Conservation (phyloP, 1,139 yeast genomes). For the Saccharomyces hybrid region DNA sequence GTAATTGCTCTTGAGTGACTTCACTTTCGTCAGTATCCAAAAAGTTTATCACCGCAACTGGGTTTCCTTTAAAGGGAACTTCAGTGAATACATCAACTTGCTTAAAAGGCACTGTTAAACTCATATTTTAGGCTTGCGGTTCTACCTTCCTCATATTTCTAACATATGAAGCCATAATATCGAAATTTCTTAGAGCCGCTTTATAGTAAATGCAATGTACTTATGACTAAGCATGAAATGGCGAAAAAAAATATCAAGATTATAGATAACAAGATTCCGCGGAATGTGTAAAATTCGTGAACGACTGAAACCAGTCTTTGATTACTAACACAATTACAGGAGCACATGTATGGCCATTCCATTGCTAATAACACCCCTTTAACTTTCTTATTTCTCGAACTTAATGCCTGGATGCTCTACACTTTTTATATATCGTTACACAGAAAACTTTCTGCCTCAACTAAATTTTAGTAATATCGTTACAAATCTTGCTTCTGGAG, state of each 20-base stretch:
- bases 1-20: conserved; percentile 36
- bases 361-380: neutral
- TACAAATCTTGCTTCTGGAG: too few species aligned
- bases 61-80: conserved; percentile 42
- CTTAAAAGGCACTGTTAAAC: conserved; percentile 31
- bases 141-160: neutral
- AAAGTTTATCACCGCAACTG: conserved; percentile 42
- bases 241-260: neutral
- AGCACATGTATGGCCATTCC: neutral
- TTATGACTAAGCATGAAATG: neutral
- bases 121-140: conserved; percentile 8
- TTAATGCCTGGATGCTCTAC: too few species aligned
- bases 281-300: neutral
- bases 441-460: too few species aligned
- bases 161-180: neutral
- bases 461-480: too few species aligned
- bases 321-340: neutral
- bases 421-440: too few species aligned
- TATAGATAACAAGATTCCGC: neutral
- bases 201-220: neutral
- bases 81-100: conserved; percentile 48
- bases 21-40: conserved; percentile 15
- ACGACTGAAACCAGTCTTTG: neutral
- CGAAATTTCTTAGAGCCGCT: neutral
- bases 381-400: too few species aligned